A percentile compares a stretch with the other conserved stretches of the same genome.
Conservation (phyloP, 1,139 yeast genomes). For the Ashbya aceris region DNA sequence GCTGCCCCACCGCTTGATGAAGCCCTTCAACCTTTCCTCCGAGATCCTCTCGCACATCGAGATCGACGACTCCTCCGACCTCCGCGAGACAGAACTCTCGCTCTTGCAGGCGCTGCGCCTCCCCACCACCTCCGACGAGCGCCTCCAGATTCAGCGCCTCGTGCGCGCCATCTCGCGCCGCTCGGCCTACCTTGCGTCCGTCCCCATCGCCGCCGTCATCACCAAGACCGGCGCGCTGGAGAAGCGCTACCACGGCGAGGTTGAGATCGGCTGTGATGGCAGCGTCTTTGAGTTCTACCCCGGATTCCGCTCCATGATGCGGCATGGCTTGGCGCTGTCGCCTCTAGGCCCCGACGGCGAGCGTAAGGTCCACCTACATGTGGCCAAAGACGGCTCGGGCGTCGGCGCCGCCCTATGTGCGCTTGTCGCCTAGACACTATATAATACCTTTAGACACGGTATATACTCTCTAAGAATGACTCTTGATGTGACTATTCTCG, state of each 20-base stretch:
- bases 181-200: slow-evolving; percentile 78
- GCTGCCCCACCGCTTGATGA: slow-evolving; percentile 56
- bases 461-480: not conserved
- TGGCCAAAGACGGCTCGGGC: slow-evolving; percentile 91
- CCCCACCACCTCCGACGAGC: slow-evolving; percentile 60
- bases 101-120: slow-evolving; percentile 56
- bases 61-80: slow-evolving; percentile 65
- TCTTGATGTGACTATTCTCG: not conserved
- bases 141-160: slow-evolving; percentile 57
- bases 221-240: slow-evolving; percentile 47
- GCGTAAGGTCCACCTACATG: slow-evolving; percentile 60
- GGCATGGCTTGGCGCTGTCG: slow-evolving; percentile 63
- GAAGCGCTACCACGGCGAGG: slow-evolving; percentile 49
- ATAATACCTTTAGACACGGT: not conserved
- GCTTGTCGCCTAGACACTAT: slow-evolving; percentile 19
- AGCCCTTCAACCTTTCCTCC: slow-evolving; percentile 73
- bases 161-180: slow-evolving; percentile 75
- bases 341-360: slow-evolving; percentile 64
- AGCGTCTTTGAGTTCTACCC: slow-evolving; percentile 90
- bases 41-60: slow-evolving; percentile 77
- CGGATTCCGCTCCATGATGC: slow-evolving; percentile 64
- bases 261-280: slow-evolving; percentile 93
- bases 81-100: slow-evolving; percentile 56
- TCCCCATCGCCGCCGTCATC: slow-evolving; percentile 76
- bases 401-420: slow-evolving; percentile 97